Conservation (phyloP, 1,284 basidiomycete species). For the Ustilago sp. region DNA sequence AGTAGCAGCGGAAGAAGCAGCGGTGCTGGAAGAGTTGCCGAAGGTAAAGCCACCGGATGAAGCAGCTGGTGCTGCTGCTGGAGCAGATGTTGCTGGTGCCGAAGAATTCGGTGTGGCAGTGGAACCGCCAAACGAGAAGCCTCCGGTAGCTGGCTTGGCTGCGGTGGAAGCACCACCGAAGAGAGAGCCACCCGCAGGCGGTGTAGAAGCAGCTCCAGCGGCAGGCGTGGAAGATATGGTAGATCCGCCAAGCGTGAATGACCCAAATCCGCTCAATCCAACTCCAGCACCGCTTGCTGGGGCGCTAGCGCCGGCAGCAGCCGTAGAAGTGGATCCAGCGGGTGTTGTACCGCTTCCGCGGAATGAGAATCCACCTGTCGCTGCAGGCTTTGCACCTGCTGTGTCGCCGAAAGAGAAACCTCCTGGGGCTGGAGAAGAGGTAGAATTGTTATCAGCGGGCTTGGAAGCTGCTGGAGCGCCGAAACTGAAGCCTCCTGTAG, state of each 20-base stretch:
- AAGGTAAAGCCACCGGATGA: conserved; percentile 29
- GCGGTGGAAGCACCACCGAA: conserved; percentile 35
- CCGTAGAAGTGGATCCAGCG: conserved; percentile 24
- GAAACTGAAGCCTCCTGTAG: conserved; percentile 44
- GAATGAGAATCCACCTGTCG: conserved; percentile 45
- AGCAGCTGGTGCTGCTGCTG: conserved; percentile 17
- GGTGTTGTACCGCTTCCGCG: conserved; percentile 29
- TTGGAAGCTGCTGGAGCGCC: conserved; percentile 25
- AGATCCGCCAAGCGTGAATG: conserved; percentile 43
- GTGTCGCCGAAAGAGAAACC: conserved; percentile 52
- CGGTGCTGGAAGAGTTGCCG: conserved; percentile 20
- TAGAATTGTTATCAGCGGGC: conserved; percentile 21
- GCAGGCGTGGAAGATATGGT: conserved; percentile 4
- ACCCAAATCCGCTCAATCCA: conserved; percentile 36
- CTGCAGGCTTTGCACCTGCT: conserved; percentile 60
- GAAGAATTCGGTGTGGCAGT: conserved; percentile 21
- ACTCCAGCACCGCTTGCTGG: conserved; percentile 9
- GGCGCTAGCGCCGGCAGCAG: conserved; percentile 20
- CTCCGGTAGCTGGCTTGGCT: conserved; percentile 54
- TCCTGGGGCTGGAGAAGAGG: conserved; percentile 41
- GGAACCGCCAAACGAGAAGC: conserved; percentile 53
- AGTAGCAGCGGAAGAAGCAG: conserved; percentile 29
- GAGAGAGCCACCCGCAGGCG: conserved; percentile 28
- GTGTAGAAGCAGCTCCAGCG: conserved; percentile 12
- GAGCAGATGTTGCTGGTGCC: conserved; percentile 46